Conservation (phyloP, 768 basidiomycete species). For the Fistulinella prunicolor region DNA sequence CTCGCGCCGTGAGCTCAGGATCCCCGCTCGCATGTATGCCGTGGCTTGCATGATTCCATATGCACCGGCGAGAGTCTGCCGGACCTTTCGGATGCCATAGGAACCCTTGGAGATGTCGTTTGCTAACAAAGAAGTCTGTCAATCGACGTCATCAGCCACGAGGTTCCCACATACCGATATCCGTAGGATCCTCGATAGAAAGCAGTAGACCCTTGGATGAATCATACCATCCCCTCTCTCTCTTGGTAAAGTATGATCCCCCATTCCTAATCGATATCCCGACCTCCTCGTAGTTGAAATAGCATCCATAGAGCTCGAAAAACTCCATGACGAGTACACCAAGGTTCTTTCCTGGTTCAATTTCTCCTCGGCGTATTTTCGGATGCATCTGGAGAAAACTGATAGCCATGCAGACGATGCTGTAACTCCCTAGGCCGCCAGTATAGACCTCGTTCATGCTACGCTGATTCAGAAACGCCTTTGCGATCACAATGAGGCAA, state of each 20-base stretch:
- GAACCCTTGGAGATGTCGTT: slow-evolving; percentile 94
- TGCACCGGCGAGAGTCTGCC: slow-evolving; percentile 80
- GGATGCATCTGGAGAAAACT: slow-evolving; percentile 98
- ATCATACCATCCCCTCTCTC: slow-evolving; percentile 77
- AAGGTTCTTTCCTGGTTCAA: slow-evolving; percentile 82
- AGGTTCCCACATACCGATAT: slow-evolving; percentile 60
- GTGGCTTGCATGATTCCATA: slow-evolving; percentile 73
- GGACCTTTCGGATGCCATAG: slow-evolving; percentile 78
- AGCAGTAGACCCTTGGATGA: slow-evolving; percentile 54
- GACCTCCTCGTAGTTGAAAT: slow-evolving; percentile 88
- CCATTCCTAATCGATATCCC: slow-evolving; percentile 88
- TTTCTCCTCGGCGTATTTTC: slow-evolving; percentile 83
- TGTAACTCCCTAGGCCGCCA: slow-evolving; percentile 92
- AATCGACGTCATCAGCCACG: background rate
- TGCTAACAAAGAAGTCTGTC: slow-evolving; percentile 42
- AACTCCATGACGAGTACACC: slow-evolving; percentile 97
- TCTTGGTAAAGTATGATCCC: slow-evolving; percentile 86
- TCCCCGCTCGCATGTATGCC: slow-evolving; percentile 61
- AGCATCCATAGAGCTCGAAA: slow-evolving; percentile 90
- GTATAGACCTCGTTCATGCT: slow-evolving; percentile 98
- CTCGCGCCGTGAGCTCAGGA: slow-evolving; percentile 53
- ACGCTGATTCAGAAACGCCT: slow-evolving; percentile 85
- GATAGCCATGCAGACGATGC: slow-evolving; percentile 89
- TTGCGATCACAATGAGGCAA: slow-evolving; percentile 82
- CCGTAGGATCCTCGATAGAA: slow-evolving; percentile 92